Base-by-base conservation (phyloP, 106 monocot genomes). In the Dactylorhiza incarnata region DNA sequence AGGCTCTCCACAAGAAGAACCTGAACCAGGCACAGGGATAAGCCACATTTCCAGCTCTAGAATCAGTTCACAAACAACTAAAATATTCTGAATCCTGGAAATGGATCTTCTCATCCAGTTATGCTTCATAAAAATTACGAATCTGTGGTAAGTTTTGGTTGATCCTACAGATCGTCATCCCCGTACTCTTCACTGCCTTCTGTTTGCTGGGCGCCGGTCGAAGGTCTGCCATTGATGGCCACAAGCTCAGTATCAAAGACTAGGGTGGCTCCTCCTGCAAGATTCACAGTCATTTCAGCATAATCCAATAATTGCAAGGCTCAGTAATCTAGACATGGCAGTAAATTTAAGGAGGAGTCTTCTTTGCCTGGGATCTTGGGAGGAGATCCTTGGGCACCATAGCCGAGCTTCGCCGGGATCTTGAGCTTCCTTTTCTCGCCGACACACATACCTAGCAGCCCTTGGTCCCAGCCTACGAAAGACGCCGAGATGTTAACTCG, bases 371-470 rank as follows among this genome's bases (percentile, higher is more conserved):
- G 91, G 73, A 91, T 91, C 26, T 76, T 91, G 6, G 91, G 91
- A 26, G 91, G 91, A 8, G 91, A 91, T 55, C 91, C 91, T 70
- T 88, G 88, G 23, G 61, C 86, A 46, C 96, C 96, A 84, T 97
- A 97, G 10, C 96, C 96, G 70, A 97, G 93, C 73, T 97, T 93
- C 66, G 93, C 62, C 53, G 96, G 96, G 75, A 97, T 97, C 85
- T 97, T 97, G n/a, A 97, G 80, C 86, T 94, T 97, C 68, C 96
- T 59, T 78, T 97, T 97, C 75, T 97, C 96, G 71, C 96, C 96
- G 0, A 97, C 84, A 24, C 96, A 97, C 91, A 97, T 97, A 48
- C 96, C 96, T 49, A 97, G 71, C 70, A 97, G 74, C 5, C 96
- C 96, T 80, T 97, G 96, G 80, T 97, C 96, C 96, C 96, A 97